Evolutionary conservation across 1,139 yeast species (phyloP).

Genomic region (Candida sp.): DNA sequence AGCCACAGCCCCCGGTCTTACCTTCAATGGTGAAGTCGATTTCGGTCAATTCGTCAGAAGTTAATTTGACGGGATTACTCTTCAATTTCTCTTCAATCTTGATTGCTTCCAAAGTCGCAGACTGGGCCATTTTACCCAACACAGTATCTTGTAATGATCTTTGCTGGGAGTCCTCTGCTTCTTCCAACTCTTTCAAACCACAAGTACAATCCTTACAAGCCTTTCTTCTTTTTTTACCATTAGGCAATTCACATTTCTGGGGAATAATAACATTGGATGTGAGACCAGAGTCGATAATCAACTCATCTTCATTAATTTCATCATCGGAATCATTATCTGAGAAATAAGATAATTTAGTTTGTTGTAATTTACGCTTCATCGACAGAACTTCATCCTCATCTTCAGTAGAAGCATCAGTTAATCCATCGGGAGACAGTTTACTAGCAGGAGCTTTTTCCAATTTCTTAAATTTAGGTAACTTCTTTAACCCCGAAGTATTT

Average conservation of each 20-base stretch:
- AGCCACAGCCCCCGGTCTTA: slow-evolving; percentile 94
- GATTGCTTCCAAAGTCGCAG: slow-evolving; percentile 52
- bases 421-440: slow-evolving; percentile 12
- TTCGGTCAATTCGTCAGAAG: slow-evolving; percentile 70
- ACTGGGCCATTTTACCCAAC: slow-evolving; percentile 46
- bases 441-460: slow-evolving; percentile 10
- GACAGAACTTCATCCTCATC: slow-evolving; percentile 29
- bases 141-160: slow-evolving; percentile 43
- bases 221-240: slow-evolving; percentile 68
- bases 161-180: slow-evolving; percentile 48
- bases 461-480: slow-evolving; percentile 27
- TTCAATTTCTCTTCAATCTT: slow-evolving; percentile 49
- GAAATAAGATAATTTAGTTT: slow-evolving; percentile 49
- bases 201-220: slow-evolving; percentile 99
- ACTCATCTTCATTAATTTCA: slow-evolving; percentile 22
- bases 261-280: slow-evolving; percentile 42
- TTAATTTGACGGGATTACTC: slow-evolving; percentile 50
- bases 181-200: slow-evolving; percentile 85
- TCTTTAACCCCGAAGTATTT: slow-evolving; percentile 8
- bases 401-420: slow-evolving; percentile 45
- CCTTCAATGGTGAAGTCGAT: slow-evolving; percentile 95
- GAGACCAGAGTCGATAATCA: slow-evolving; percentile 35
- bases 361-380: slow-evolving; percentile 43
- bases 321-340: slow-evolving; percentile 45
- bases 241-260: slow-evolving; percentile 44